Evolutionary conservation across 2,329 filamentous ascomycete species (phyloP).

Genomic region (Monascus ruber): DNA sequence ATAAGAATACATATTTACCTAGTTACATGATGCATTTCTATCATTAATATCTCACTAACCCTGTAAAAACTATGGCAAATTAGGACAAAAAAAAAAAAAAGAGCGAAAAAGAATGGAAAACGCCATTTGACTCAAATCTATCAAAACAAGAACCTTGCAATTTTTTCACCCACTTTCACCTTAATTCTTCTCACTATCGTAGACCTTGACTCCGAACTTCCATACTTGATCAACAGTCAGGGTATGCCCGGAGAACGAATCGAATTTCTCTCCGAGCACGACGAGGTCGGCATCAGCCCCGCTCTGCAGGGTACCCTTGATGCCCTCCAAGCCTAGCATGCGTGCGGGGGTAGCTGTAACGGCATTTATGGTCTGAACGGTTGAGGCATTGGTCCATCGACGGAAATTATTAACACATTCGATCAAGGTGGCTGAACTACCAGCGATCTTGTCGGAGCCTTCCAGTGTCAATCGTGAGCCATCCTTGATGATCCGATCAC

Average conservation of each 20-base stretch:
- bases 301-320: conserved; percentile 28
- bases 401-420: conserved; percentile 36
- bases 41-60: too few relatives aligned
- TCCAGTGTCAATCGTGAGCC: conserved; percentile 64
- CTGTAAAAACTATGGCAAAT: too few relatives aligned
- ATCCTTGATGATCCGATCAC: conserved; percentile 46
- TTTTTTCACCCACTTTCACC: neutral
- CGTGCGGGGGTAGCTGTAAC: conserved; percentile 29
- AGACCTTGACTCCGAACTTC: conserved; percentile 32
- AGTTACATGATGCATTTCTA: too few relatives aligned
- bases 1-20: too few relatives aligned
- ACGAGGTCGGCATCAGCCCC: conserved; percentile 34
- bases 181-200: conserved; percentile 21
- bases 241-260: conserved; percentile 18
- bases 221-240: conserved; percentile 33
- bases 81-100: too few relatives aligned
- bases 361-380: conserved; percentile 28
- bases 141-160: too few relatives aligned
- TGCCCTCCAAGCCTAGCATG: conserved; percentile 26
- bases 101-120: too few relatives aligned
- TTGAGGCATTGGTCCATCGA: conserved; percentile 28
- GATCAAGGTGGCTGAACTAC: conserved; percentile 41
- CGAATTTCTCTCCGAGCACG: conserved; percentile 24
- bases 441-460: conserved; percentile 67
- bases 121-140: too few relatives aligned